These are phyloP conservation scores for Rutidosis leptorrhynchoides DNA, from an alignment of 129 eudicot genomes.

Conservation along the genomic window DNA sequence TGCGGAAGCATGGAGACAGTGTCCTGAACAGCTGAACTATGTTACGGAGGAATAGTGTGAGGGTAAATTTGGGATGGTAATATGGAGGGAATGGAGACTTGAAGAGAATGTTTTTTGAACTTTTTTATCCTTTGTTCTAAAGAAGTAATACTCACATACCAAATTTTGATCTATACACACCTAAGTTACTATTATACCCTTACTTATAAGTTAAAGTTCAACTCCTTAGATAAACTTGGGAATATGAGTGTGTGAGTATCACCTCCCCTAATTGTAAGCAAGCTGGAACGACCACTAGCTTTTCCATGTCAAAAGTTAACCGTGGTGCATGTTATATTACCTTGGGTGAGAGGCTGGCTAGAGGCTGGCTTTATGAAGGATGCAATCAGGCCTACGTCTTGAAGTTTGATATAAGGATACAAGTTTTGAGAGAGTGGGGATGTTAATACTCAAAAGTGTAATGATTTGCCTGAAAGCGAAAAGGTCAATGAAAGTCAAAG, in stretches of 20 bases:
- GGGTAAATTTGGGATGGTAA: conserved; percentile 38
- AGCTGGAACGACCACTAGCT: conserved; percentile 99
- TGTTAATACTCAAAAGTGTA: conserved; percentile 32
- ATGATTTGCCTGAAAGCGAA: conserved; percentile 44
- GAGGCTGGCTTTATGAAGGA: conserved; percentile 89
- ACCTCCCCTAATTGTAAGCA: too few relatives aligned
- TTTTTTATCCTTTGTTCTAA: too few relatives aligned
- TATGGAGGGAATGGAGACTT: neutral
- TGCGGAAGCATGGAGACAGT: neutral
- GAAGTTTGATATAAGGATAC: conserved; percentile 74
- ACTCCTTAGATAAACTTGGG: too few relatives aligned
- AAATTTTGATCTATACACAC: too few relatives aligned
- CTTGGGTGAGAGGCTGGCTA: conserved; percentile 85
- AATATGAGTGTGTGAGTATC: too few relatives aligned
- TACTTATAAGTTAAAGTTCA: too few relatives aligned
- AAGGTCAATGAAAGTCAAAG: conserved; percentile 26
- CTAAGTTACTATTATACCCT: too few relatives aligned
- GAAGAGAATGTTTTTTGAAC: too few relatives aligned
- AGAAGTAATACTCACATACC: too few relatives aligned
- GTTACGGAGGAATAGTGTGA: conserved; percentile 27
- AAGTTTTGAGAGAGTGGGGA: conserved; percentile 45
- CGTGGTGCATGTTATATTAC: conserved; percentile 72
- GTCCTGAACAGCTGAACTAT: conserved; percentile 37
- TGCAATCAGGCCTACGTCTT: conserved; percentile 81
- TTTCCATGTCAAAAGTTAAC: conserved; percentile 82